A percentile compares a stretch with the other conserved stretches of the same genome.
phyloP scores from a whole-genome alignment of 371 early-diverging fungal species.

The Enterospora canceri region DNA sequence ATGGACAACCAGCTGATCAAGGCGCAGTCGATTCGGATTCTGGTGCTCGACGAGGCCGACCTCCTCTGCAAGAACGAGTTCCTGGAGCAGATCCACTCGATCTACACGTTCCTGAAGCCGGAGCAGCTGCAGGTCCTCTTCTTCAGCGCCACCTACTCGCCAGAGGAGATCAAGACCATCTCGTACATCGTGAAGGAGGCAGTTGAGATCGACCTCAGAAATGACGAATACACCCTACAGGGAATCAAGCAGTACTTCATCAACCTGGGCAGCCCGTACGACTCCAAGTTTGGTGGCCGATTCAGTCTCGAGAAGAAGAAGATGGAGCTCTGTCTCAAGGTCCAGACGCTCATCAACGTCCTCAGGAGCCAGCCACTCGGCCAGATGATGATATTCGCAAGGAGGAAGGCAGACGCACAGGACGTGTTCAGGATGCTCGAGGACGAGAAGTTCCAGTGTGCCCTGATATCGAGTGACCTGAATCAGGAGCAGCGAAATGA shows the following conservation, averaged over 20 bases:
- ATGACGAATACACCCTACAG: slow-evolving; percentile 97
- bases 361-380: slow-evolving; percentile 84
- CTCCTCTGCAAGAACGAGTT: slow-evolving; percentile 90
- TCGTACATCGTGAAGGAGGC: slow-evolving; percentile 86
- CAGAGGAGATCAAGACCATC: slow-evolving; percentile 86
- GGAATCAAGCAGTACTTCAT: slow-evolving; percentile 98
- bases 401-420: slow-evolving; percentile 85
- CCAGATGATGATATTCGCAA: slow-evolving; percentile 96
- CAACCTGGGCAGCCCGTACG: slow-evolving; percentile 63
- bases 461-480: slow-evolving; percentile 95
- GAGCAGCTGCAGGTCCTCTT: slow-evolving; percentile 87
- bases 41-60: slow-evolving; percentile 97
- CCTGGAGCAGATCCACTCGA: slow-evolving; percentile 91
- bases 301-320: slow-evolving; percentile 64
- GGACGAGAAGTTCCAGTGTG: slow-evolving; percentile 79
- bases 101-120: slow-evolving; percentile 73
- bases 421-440: slow-evolving; percentile 84
- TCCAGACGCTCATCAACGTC: slow-evolving; percentile 67
- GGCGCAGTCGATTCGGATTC: slow-evolving; percentile 75
- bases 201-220: slow-evolving; percentile 90
- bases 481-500: slow-evolving; percentile 81
- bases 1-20: slow-evolving; percentile 72
- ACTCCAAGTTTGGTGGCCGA: neutral
- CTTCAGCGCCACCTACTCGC: slow-evolving; percentile 85
- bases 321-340: slow-evolving; percentile 71